Evolutionary conservation across 495 filamentous ascomycete genomes (phyloP), one percentile per base, ranked within the genome.

Genomic region (Aspergillus cristatus): DNA sequence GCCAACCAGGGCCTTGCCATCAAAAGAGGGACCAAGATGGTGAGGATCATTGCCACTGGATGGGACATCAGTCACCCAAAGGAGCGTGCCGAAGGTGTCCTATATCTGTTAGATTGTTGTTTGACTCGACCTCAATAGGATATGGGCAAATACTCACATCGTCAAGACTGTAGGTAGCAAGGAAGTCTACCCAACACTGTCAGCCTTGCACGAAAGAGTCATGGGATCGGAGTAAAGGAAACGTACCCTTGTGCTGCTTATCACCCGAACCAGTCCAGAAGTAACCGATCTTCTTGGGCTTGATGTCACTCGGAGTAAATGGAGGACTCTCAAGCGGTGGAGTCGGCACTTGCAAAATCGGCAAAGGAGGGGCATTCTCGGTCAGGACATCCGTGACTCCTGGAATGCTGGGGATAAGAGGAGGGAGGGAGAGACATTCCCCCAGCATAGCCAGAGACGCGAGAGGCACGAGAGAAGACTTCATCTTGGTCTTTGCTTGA

Each of bases 251-350:
- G 54, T 79, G 74, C 34, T 64, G 38, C 47, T 78, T 78, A 50
- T 80, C 75, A 14, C 67, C 75, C 10, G 75, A 60, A 22, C 66
- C 76, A 37, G 74, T 75, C 71, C 72, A 80, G 55, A 78, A 79
- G 53, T 76, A 79, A 3, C 74, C 76, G 42, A 80, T 76, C 58
- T 79, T 80, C 71, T 79, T 79, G 28, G 76, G 75, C 56, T 68
- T 67, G 43, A 79, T 70, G 28, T 71, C 53, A 48, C 71, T 74
- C 4, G 61, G 53, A 29, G 55, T 62, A 37, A 74, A 76, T 5
- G 71, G 73, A 14, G 69, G 69, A 34, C 70, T 74, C 13, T 63
- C 60, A 18, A 76, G 42, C 0, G 76, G 65, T 24, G 76, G 75
- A 14, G 71, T 75, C 6, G 76, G 76, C 8, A 75, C 37, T 46